phyloP scores from a whole-genome alignment of 352 stramenopile genomes.

The Pseudoperonospora humuli region DNA sequence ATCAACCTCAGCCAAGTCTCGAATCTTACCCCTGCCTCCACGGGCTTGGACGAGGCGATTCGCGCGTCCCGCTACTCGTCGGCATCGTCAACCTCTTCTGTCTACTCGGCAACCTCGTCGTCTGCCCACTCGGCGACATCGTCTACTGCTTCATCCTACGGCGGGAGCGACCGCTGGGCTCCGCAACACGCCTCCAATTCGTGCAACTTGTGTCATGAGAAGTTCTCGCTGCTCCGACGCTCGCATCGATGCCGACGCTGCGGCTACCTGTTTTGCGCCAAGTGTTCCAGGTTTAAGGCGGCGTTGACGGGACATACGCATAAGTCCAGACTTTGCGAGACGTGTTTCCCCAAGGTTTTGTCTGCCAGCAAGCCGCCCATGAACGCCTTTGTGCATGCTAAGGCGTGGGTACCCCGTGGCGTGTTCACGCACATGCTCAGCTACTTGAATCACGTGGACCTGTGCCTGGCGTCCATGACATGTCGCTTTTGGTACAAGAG shows the following conservation, averaged over 20 bases:
- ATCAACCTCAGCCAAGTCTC: slow-evolving; percentile 41
- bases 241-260: slow-evolving; percentile 76
- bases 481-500: slow-evolving; percentile 84
- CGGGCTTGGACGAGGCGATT: slow-evolving; percentile 39
- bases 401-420: slow-evolving; percentile 76
- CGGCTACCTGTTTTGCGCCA: slow-evolving; percentile 76
- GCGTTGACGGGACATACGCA: slow-evolving; percentile 73
- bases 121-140: slow-evolving; percentile 24
- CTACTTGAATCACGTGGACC: slow-evolving; percentile 81
- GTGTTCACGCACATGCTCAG: slow-evolving; percentile 85
- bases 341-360: slow-evolving; percentile 80
- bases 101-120: slow-evolving; percentile 27
- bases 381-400: slow-evolving; percentile 84
- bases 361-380: slow-evolving; percentile 58
- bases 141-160: slow-evolving; percentile 22
- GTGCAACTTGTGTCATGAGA: slow-evolving; percentile 72
- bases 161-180: slow-evolving; percentile 51
- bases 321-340: slow-evolving; percentile 79
- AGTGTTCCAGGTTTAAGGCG: slow-evolving; percentile 73
- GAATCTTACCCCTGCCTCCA: slow-evolving; percentile 13
- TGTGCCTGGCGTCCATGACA: slow-evolving; percentile 79
- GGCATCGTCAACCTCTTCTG: slow-evolving; percentile 25
- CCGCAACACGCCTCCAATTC: slow-evolving; percentile 60
- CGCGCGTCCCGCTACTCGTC: slow-evolving; percentile 59
- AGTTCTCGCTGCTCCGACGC: slow-evolving; percentile 75